A percentile compares a stretch with the other conserved stretches of the same genome.
Conservation (phyloP, 305 asterid species). For the Solanum hybrid region DNA sequence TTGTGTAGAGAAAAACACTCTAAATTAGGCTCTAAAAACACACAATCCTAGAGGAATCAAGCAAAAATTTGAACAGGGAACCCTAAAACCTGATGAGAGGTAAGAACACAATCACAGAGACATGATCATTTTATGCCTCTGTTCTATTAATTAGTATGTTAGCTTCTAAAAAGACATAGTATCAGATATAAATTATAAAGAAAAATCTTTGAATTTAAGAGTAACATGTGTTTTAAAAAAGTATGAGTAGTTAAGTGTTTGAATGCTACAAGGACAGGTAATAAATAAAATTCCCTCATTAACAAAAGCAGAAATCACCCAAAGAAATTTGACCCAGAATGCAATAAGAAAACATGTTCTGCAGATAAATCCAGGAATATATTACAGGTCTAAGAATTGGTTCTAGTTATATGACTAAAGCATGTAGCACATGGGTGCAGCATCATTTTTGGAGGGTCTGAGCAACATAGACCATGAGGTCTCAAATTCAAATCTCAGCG, state of each 20-base stretch:
- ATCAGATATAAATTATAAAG: not conserved
- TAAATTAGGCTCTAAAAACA: not conserved
- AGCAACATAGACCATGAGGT: not conserved
- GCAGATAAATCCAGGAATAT: slow-evolving; percentile 1
- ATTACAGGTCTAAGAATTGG: not conserved
- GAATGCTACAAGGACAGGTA: not conserved
- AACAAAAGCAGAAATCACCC: not conserved
- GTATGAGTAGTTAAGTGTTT: not conserved
- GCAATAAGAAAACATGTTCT: not conserved
- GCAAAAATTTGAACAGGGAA: not conserved
- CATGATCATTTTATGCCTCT: not conserved
- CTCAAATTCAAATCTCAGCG: not conserved
- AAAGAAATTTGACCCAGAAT: not conserved
- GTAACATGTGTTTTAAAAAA: not conserved
- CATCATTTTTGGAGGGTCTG: not conserved
- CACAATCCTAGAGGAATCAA: not conserved
- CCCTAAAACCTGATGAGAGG: not conserved
- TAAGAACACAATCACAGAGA: not conserved
- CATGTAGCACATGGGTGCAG: not conserved
- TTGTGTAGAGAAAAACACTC: not conserved
- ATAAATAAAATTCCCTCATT: not conserved
- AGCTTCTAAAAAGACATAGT: not conserved
- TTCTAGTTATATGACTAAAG: not conserved
- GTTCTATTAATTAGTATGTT: not conserved
- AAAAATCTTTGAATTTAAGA: not conserved